Base-by-base conservation (phyloP, 768 basidiomycete species). In the Lactarius indigo region DNA sequence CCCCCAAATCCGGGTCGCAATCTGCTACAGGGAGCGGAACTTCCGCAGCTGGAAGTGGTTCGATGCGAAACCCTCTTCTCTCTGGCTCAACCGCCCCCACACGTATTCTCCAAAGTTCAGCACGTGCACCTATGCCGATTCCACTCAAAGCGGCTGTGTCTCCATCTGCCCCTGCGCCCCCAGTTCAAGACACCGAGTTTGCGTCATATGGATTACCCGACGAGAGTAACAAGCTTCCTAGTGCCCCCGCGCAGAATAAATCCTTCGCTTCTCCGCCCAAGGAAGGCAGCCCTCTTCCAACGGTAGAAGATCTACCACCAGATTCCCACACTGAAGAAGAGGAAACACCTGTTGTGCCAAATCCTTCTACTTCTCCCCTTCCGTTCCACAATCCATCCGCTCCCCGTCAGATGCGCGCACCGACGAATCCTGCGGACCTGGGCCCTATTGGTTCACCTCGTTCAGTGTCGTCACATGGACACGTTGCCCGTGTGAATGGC, bases 381-480 rank as follows among this genome's bases (percentile, higher is more conserved):
- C 87, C 88, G 0, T 78, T 84, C 33, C 86, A 82, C 61, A 76
- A 74, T 9, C 75, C 81, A 26, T 78, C 75, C 37, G 83, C 83
- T 0, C 85, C 85, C 15, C 86, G 85, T 42, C 78, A 81, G 31
- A 77, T 82, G 55, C 74, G 77, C 9, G 76, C 74, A 72, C 65
- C 79, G 56, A 64, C 77, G 61, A 71, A 75, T 55, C 75, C 79
- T 41, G 78, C 79, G 57, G 90, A 91, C 73, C 88, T 91, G 71
- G 92, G 92, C 10, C 91, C 92, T 18, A 92, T 94, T 67, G 92
- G 92, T 2, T 91, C 91, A 3, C 89, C 92, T 17, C 78, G 80
- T 54, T 78, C 80, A 1, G 83, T 75, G 26, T 72, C 74, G 1
- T 74, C 78, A 39, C 73, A 74, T 2, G 74, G 70, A 1, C 77